Conservation (phyloP, 257 asterid genomes). For the Apocynum venetum region DNA sequence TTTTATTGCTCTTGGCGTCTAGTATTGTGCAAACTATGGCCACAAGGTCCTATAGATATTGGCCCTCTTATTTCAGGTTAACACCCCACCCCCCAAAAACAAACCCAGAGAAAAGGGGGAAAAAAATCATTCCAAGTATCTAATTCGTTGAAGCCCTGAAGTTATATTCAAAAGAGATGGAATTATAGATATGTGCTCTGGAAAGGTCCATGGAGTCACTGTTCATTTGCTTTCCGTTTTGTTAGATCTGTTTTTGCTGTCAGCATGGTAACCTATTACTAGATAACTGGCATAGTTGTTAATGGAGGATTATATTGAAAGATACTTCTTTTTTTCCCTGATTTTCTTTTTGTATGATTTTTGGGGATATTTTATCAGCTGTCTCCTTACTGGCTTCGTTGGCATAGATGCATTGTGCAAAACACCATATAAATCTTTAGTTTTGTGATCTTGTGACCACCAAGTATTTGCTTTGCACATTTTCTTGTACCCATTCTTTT, state of each 20-base stretch:
- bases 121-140: neutral
- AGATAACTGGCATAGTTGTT: neutral
- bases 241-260: neutral
- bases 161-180: neutral
- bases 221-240: neutral
- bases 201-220: neutral
- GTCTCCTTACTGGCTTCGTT: neutral
- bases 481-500: neutral
- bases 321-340: neutral
- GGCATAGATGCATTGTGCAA: neutral
- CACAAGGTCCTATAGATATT: neutral
- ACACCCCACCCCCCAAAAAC: neutral
- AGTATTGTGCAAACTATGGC: neutral
- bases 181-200: neutral
- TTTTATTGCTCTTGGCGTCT: neutral
- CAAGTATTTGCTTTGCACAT: neutral
- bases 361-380: neutral
- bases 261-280: neutral
- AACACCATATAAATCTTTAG: neutral
- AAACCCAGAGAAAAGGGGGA: neutral
- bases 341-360: neutral
- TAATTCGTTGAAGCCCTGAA: neutral
- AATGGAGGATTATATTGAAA: neutral
- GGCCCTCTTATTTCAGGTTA: neutral
- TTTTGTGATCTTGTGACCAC: neutral